Percentiles rank a stretch among this genome's conserved stretches.
Evolutionary conservation across 164 flowering plant genomes (phyloP).

Genomic region (Magnolia sinica): DNA sequence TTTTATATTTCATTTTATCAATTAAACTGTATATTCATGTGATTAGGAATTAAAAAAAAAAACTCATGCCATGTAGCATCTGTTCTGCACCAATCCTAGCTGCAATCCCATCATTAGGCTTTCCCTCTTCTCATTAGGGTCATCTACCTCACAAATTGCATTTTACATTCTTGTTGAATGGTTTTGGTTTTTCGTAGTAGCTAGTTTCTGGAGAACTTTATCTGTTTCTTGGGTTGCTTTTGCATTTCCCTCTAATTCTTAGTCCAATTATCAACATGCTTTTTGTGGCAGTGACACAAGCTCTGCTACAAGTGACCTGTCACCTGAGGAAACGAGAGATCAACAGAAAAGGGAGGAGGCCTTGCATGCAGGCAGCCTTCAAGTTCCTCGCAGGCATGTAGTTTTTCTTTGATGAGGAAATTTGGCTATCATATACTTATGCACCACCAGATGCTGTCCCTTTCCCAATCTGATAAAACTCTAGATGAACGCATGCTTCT

Average conservation of each 20-base stretch:
- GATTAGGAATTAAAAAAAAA: too few species aligned
- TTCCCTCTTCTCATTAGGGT: too few species aligned
- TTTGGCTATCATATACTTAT: not conserved
- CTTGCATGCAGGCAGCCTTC: conserved; percentile 71
- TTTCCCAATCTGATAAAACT: not conserved
- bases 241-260: not conserved
- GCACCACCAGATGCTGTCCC: not conserved
- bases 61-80: too few species aligned
- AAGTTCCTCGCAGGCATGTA: conserved; percentile 80
- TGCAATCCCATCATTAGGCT: too few species aligned
- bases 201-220: not conserved
- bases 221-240: not conserved
- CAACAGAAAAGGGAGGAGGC: conserved; percentile 77
- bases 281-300: conserved; percentile 44
- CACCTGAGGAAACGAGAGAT: conserved; percentile 60
- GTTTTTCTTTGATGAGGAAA: not conserved
- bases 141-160: too few species aligned
- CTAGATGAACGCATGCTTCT: not conserved
- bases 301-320: conserved; percentile 37
- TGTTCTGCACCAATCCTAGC: too few species aligned
- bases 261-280: not conserved
- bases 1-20: too few species aligned
- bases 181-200: too few species aligned
- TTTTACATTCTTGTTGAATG: too few species aligned
- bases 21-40: too few species aligned